Conservation (phyloP, 768 basidiomycete species). For the Lepiota venenata region DNA sequence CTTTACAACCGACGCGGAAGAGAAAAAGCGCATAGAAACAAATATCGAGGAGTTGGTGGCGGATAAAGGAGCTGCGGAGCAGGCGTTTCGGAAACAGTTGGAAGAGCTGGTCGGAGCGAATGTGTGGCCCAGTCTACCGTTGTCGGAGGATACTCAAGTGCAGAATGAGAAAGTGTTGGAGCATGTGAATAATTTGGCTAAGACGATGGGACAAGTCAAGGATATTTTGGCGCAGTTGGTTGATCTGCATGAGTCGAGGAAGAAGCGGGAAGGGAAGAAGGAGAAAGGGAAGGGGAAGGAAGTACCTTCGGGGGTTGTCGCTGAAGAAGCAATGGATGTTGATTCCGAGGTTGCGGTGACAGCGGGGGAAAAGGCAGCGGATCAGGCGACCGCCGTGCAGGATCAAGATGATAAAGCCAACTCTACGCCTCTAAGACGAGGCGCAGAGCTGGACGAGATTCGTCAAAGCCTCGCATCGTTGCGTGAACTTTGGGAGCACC, state of each 20-base stretch:
- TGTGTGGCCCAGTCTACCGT: not conserved
- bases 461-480: not conserved
- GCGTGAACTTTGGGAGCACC: not conserved
- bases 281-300: slow-evolving; percentile 5
- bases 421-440: not conserved
- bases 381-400: not conserved
- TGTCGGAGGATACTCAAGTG: slow-evolving; percentile 13
- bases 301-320: not conserved
- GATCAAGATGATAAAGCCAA: not conserved
- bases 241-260: slow-evolving; percentile 10
- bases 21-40: slow-evolving; percentile 1
- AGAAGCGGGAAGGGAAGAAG: not conserved
- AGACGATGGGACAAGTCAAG: slow-evolving; percentile 13
- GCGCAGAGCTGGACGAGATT: not conserved
- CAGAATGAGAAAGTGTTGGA: slow-evolving; percentile 12
- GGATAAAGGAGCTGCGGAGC: not conserved
- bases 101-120: slow-evolving; percentile 9
- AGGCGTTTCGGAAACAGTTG: not conserved
- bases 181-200: slow-evolving; percentile 12
- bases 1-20: not conserved
- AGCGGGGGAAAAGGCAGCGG: not conserved
- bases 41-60: not conserved
- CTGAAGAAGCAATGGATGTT: not conserved
- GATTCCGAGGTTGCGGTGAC: not conserved
- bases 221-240: slow-evolving; percentile 10